Conservation (phyloP, 1,284 basidiomycete genomes). For the Schizopora paradoxa region DNA sequence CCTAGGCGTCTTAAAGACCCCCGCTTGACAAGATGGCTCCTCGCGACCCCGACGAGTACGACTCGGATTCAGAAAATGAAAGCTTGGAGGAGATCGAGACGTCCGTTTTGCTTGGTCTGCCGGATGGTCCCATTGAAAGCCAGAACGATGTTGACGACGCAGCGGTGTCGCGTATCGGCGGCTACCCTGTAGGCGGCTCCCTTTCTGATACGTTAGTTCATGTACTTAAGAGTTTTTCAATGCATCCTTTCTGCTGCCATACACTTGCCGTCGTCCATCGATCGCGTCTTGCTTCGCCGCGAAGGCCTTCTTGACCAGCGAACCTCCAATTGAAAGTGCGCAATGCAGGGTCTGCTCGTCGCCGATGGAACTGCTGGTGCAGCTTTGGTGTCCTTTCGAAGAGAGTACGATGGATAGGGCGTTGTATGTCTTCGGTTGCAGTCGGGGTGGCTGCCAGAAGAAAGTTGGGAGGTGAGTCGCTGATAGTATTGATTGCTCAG, state of each 20-base stretch:
- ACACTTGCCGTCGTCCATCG: constrained; percentile 25
- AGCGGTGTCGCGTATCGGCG: constrained; percentile 80
- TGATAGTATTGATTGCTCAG: background rate
- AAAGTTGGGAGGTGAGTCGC: constrained; percentile 64
- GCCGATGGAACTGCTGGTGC: constrained; percentile 73
- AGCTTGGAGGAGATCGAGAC: constrained; percentile 53
- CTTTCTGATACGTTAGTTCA: constrained; percentile 31
- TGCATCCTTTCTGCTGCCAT: constrained; percentile 32
- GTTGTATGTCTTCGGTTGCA: constrained; percentile 77
- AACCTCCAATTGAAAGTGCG: constrained; percentile 32
- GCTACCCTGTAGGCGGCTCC: constrained; percentile 70
- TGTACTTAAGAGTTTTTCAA: constrained; percentile 24
- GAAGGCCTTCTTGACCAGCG: constrained; percentile 30
- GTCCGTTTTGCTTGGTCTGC: constrained; percentile 67
- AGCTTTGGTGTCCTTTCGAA: constrained; percentile 84
- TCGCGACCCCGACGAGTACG: constrained; percentile 64
- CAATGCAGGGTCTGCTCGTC: constrained; percentile 63
- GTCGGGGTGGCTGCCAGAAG: constrained; percentile 59
- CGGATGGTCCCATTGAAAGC: constrained; percentile 61
- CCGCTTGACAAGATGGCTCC: constrained; percentile 21
- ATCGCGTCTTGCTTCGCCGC: background rate
- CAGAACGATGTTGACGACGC: constrained; percentile 58
- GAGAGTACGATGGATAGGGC: constrained; percentile 75
- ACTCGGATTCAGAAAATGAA: constrained; percentile 75
- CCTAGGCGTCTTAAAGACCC: constrained; percentile 12